Evolutionary conservation across 768 basidiomycete genomes (phyloP).

Genomic region (Suillus americanus): DNA sequence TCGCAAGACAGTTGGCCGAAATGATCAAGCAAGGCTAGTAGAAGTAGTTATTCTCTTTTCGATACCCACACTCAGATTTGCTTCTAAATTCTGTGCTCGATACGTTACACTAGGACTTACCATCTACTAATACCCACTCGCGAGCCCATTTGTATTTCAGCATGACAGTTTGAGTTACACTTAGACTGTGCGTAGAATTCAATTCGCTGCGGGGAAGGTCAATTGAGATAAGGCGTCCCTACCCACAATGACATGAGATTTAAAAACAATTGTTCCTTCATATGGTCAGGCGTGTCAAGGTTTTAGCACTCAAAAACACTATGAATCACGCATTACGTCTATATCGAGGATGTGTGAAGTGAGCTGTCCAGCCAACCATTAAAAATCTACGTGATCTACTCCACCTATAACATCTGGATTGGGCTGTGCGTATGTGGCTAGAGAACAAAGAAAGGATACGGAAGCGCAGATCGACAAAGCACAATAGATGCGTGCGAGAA

Average conservation of each 20-base stretch:
- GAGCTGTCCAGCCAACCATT: not conserved
- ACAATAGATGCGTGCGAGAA: constrained; percentile 3
- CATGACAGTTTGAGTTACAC: not conserved
- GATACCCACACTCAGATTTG: not conserved
- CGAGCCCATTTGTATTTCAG: not conserved
- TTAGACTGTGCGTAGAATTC: not conserved
- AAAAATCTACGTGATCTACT: not conserved
- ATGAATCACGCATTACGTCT: not conserved
- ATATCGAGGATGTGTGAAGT: not conserved
- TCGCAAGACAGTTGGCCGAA: constrained; percentile 21
- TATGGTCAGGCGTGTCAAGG: not conserved
- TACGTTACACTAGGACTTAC: not conserved
- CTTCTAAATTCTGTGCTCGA: not conserved
- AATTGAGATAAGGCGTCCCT: not conserved
- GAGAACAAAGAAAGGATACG: not conserved
- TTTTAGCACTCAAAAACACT: not conserved
- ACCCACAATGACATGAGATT: not conserved
- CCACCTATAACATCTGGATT: not conserved
- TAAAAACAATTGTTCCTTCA: not conserved
- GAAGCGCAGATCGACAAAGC: constrained; percentile 3
- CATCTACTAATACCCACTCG: not conserved
- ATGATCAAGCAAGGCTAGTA: constrained; percentile 21
- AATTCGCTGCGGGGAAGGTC: not conserved
- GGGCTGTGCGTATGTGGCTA: not conserved
- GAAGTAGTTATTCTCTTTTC: not conserved